A percentile compares a stretch with the other conserved stretches of the same genome.
phyloP scores from a whole-genome alignment of 805 yeast genomes.

The Saturnispora besseyi region DNA sequence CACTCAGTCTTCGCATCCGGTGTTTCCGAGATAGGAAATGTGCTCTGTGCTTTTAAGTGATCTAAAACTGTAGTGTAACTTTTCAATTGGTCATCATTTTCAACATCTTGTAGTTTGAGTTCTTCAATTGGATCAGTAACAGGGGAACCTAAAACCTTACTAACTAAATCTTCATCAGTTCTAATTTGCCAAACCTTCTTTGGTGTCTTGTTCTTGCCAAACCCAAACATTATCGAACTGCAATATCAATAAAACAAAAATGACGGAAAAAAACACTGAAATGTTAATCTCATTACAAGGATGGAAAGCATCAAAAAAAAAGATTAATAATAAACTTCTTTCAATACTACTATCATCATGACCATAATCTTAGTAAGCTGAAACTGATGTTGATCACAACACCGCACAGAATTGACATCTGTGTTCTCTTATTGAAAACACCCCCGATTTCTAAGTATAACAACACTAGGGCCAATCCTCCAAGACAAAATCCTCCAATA shows the following conservation, averaged over 20 bases:
- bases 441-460: conserved; percentile 45
- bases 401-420: conserved; percentile 68
- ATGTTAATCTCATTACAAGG: not conserved
- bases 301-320: too few relatives aligned
- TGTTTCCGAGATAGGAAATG: conserved; percentile 41
- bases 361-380: conserved; percentile 32
- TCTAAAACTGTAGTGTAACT: conserved; percentile 51
- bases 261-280: not conserved
- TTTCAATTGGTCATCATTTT: conserved; percentile 40
- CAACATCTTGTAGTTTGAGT: conserved; percentile 22
- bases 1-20: conserved; percentile 24
- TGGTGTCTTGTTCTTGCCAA: conserved; percentile 18
- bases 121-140: conserved; percentile 42
- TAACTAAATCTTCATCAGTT: conserved; percentile 15
- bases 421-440: conserved; percentile 50
- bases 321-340: not conserved
- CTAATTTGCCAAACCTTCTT: conserved; percentile 24
- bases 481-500: conserved; percentile 65
- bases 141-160: conserved; percentile 46
- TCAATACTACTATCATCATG: not conserved
- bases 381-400: conserved; percentile 57
- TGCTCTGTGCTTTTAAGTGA: conserved; percentile 46
- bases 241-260: not conserved
- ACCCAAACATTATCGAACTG: conserved; percentile 21
- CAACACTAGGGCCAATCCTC: conserved; percentile 60